These are phyloP conservation scores for Saccharomyces hybrid DNA, from an alignment of 1,139 yeast genomes.

Conservation along the genomic window DNA sequence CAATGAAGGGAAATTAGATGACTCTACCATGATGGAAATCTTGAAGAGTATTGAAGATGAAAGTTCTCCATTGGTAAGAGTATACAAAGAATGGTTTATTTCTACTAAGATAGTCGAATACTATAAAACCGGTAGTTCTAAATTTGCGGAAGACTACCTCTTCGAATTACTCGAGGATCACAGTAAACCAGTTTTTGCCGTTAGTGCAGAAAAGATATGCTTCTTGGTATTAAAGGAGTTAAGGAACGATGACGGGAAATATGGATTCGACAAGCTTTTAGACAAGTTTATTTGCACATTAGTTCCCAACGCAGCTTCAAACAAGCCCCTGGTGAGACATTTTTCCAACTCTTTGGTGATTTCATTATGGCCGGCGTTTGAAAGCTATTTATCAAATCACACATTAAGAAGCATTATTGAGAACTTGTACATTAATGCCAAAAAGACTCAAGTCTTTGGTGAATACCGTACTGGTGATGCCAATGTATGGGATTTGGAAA, in stretches of 20 bases:
- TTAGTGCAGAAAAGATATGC: conserved; percentile 55
- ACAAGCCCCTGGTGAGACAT: conserved; percentile 75
- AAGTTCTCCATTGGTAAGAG: conserved; percentile 69
- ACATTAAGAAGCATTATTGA: conserved; percentile 24
- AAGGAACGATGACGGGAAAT: conserved; percentile 13
- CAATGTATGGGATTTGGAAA: conserved; percentile 58
- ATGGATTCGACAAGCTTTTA: conserved; percentile 19
- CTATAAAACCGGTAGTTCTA: neutral
- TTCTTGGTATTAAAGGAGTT: conserved; percentile 45
- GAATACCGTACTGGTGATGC: conserved; percentile 76
- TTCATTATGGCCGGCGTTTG: conserved; percentile 40
- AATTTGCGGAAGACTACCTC: conserved; percentile 21
- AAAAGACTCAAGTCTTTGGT: conserved; percentile 46
- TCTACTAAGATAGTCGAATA: conserved; percentile 27
- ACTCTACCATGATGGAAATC: conserved; percentile 22
- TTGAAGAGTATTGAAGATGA: conserved; percentile 41
- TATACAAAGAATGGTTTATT: conserved; percentile 73
- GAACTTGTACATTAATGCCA: conserved; percentile 29
- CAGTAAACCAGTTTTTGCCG: conserved; percentile 46
- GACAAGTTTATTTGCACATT: conserved; percentile 33
- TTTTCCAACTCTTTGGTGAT: conserved; percentile 70
- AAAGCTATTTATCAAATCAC: conserved; percentile 11
- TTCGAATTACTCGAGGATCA: conserved; percentile 31
- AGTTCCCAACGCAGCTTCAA: conserved; percentile 71
- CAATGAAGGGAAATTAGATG: conserved; percentile 14